Evolutionary conservation across 148 eudicot genomes (phyloP).

Genomic region (Arbutus unedo): DNA sequence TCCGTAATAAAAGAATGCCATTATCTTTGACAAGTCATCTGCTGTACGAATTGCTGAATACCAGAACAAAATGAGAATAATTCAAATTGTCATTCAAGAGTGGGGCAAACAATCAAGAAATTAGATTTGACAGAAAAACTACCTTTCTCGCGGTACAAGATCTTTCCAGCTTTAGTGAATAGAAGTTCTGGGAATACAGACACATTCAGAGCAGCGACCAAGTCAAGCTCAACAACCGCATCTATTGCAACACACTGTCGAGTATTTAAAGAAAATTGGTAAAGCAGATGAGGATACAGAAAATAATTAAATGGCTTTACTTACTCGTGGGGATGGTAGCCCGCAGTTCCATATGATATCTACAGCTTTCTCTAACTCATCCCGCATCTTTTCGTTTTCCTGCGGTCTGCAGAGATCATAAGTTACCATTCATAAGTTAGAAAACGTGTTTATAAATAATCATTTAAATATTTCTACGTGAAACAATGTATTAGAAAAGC

Average conservation of each 20-base stretch:
- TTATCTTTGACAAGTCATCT: slow-evolving; percentile 81
- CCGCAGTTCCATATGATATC: slow-evolving; percentile 94
- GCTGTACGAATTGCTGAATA: slow-evolving; percentile 66
- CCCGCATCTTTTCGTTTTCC: slow-evolving; percentile 72
- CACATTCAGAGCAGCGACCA: slow-evolving; percentile 77
- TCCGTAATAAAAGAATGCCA: slow-evolving; percentile 95
- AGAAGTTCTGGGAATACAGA: slow-evolving; percentile 78
- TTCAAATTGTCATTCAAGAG: background rate
- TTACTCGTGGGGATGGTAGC: slow-evolving; percentile 95
- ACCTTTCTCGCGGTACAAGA: slow-evolving; percentile 94
- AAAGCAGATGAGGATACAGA: background rate
- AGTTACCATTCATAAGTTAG: background rate
- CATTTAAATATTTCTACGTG: background rate
- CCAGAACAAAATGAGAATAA: background rate
- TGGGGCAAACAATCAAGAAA: background rate
- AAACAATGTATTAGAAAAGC: background rate
- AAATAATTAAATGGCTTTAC: background rate
- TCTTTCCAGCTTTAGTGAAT: slow-evolving; percentile 90
- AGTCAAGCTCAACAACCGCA: slow-evolving; percentile 71
- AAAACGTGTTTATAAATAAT: no score
- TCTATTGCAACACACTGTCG: slow-evolving; percentile 93
- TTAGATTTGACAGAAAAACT: background rate
- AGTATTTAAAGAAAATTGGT: background rate
- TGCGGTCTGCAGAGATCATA: slow-evolving; percentile 56
- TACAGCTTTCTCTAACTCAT: slow-evolving; percentile 90